Evolutionary conservation across 2,329 filamentous ascomycete genomes (phyloP), one percentile per base, ranked within the genome.

Genomic region (Verticillium zaregamsianum): DNA sequence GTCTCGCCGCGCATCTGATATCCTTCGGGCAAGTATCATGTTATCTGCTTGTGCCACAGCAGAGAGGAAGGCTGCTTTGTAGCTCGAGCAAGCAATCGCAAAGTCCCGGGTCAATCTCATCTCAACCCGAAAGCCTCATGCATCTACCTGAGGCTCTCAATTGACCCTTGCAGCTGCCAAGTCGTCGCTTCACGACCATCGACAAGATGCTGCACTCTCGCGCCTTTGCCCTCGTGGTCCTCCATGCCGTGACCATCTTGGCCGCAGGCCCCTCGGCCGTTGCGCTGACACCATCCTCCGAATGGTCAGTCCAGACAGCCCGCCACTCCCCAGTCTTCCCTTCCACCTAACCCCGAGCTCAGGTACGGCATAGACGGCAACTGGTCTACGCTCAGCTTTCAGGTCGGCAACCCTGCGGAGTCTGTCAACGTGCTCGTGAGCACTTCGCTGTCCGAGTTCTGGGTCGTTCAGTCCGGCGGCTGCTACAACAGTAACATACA

Each of bases 301-400:
- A 60, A 35, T 66, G 65, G 65, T 66, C 40, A 39, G 61, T 59
- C 4, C 8, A n/a, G 20, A 11, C n/a, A 20, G 11, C 25, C 23
- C 45, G 9, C n/a, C 28, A 14, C 45, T 9, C 9, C 5, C 28
- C 4, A 20, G 20, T 7, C 32, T 12, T 37, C 2, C 9, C 20
- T 17, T 8, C 17, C 55, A 6, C 23, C 66, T 69, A 40, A 69
- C 65, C 33, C 14, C 31, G 23, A 32, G 57, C 31, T 35, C 60
- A 87, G 85, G 85, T 81, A 84, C 64, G 87, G 87, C 57, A 80
- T 84, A 66, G 89, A 91, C 70, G 89, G 89, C 11, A 82, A 82
- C 65, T 93, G 90, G 90, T 92, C 89, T 17, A 85, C 88, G 7
- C 86, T 91, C 66, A 80, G 79, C 14, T 78, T 93, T 63, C 83